Percentiles rank a stretch among this genome's conserved stretches.
Evolutionary conservation across 1,139 yeast species (phyloP).

Genomic region (Hyphopichia pseudoburtonii): DNA sequence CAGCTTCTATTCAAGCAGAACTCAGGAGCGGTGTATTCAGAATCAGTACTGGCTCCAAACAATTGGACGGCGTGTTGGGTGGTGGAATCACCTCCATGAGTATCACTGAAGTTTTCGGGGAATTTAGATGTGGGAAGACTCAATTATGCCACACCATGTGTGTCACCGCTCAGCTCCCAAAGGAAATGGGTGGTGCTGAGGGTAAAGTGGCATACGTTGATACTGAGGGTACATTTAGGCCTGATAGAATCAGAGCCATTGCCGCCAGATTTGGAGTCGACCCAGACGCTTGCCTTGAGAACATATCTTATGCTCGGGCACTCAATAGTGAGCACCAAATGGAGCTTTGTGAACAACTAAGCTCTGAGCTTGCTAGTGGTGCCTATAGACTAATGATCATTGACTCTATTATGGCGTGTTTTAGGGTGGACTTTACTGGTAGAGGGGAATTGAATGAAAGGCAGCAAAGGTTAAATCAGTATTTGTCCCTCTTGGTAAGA

Average conservation of each 20-base stretch:
- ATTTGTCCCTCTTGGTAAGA: constrained; percentile 50
- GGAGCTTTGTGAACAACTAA: constrained; percentile 55
- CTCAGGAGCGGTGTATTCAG: constrained; percentile 45
- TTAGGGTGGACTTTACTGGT: constrained; percentile 60
- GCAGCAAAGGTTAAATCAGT: constrained; percentile 60
- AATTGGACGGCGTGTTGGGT: constrained; percentile 53
- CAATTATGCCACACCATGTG: constrained; percentile 61
- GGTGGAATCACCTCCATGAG: constrained; percentile 65
- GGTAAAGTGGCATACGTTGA: constrained; percentile 64
- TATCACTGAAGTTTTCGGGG: constrained; percentile 63
- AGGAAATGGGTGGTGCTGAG: constrained; percentile 56
- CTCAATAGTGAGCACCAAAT: constrained; percentile 61
- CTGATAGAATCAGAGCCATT: constrained; percentile 54
- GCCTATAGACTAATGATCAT: constrained; percentile 42
- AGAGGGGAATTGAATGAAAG: constrained; percentile 62
- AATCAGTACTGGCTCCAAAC: constrained; percentile 55
- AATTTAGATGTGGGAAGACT: constrained; percentile 61
- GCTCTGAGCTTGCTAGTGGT: constrained; percentile 50
- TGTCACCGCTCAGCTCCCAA: constrained; percentile 58
- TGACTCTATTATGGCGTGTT: constrained; percentile 64
- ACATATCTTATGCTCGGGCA: constrained; percentile 59
- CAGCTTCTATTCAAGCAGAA: constrained; percentile 54
- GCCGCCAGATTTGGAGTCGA: constrained; percentile 57
- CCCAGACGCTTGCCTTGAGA: constrained; percentile 51
- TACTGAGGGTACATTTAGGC: constrained; percentile 61